phyloP scores from a whole-genome alignment of 352 stramenopile genomes.

The Globisporangium alternatum region DNA sequence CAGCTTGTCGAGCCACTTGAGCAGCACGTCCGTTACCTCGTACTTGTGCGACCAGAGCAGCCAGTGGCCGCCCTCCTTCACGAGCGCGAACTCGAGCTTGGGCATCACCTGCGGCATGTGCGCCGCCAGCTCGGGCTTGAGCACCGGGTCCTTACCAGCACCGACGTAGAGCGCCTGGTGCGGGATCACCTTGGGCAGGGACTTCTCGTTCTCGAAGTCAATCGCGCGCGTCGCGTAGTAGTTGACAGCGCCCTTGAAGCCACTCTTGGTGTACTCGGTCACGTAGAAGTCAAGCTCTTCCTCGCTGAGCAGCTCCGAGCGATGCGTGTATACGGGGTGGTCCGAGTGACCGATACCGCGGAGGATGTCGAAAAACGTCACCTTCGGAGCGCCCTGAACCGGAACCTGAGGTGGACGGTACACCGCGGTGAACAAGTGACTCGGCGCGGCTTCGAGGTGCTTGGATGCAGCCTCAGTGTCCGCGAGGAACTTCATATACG shows the following conservation, averaged over 20 bases:
- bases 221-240: slow-evolving; percentile 39
- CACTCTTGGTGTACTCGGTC: slow-evolving; percentile 30
- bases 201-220: slow-evolving; percentile 43
- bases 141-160: slow-evolving; percentile 33
- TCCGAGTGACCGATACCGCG: slow-evolving; percentile 21
- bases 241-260: slow-evolving; percentile 33
- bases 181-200: slow-evolving; percentile 27
- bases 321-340: slow-evolving; percentile 32
- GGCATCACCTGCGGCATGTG: slow-evolving; percentile 29
- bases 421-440: slow-evolving; percentile 32
- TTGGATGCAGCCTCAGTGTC: slow-evolving; percentile 30
- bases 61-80: slow-evolving; percentile 16
- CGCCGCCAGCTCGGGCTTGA: slow-evolving; percentile 41
- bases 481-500: slow-evolving; percentile 38
- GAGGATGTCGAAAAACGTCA: slow-evolving; percentile 29
- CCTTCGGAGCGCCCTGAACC: slow-evolving; percentile 9
- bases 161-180: slow-evolving; percentile 46
- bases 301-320: slow-evolving; percentile 35
- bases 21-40: slow-evolving; percentile 6
- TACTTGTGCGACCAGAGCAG: slow-evolving; percentile 15
- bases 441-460: slow-evolving; percentile 30
- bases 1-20: slow-evolving; percentile 10
- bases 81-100: slow-evolving; percentile 9
- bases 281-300: slow-evolving; percentile 52
- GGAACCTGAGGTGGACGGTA: slow-evolving; percentile 29